A percentile compares a stretch with the other conserved stretches of the same genome.
These are phyloP conservation scores for Bondarzewia mesenterica DNA, from an alignment of 1,284 basidiomycete species.

Conservation along the genomic window DNA sequence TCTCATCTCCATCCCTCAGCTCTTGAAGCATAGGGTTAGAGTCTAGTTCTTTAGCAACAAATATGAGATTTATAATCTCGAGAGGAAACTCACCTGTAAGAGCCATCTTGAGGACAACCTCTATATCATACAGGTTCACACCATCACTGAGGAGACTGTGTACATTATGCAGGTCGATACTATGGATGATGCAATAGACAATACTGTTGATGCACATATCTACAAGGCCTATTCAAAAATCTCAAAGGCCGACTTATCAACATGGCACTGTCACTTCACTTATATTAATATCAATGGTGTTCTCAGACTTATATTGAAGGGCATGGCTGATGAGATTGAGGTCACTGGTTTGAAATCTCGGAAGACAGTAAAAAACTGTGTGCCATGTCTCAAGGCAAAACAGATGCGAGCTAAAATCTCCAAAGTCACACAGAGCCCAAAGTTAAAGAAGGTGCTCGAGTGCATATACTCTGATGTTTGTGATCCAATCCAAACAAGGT, in stretches of 20 bases:
- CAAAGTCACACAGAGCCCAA: neutral
- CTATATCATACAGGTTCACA: constrained; percentile 7
- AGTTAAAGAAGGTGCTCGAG: neutral
- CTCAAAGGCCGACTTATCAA: constrained; percentile 9
- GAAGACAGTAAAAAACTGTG: neutral
- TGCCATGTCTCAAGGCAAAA: constrained; percentile 4
- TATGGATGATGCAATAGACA: too few species aligned
- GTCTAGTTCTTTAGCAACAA: constrained; percentile 3
- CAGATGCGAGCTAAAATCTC: neutral
- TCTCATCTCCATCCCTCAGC: constrained; percentile 15
- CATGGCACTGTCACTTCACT: constrained; percentile 21
- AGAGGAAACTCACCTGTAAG: neutral
- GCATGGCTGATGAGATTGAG: constrained; percentile 1
- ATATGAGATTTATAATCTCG: constrained; percentile 6
- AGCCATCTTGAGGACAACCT: constrained; percentile 6
- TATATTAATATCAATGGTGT: constrained; percentile 14
- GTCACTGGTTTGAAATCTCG: neutral
- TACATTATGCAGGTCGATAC: too few species aligned
- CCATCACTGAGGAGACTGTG: neutral
- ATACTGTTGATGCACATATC: neutral
- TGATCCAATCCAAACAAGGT: neutral
- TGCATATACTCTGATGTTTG: neutral
- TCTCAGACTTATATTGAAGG: constrained; percentile 8
- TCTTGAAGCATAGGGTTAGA: constrained; percentile 3
- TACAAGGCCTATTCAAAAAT: neutral